phyloP scores from a whole-genome alignment of 352 stramenopile genomes.

The Phytophthora pistaciae region DNA sequence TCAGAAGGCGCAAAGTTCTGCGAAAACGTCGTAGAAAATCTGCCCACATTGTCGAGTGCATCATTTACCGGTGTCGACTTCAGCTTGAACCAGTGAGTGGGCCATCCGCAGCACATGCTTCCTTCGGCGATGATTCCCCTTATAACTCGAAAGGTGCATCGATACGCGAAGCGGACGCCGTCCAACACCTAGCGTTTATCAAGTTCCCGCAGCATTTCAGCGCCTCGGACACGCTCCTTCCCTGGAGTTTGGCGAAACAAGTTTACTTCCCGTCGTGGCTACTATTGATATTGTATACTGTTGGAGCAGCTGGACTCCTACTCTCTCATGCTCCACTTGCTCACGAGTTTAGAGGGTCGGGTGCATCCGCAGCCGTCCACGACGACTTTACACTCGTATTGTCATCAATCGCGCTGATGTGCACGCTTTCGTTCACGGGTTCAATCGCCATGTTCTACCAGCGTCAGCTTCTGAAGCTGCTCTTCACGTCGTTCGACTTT shows the following conservation, averaged over 20 bases:
- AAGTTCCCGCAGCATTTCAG: slow-evolving; percentile 19
- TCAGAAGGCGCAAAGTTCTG: slow-evolving; percentile 26
- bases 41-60: slow-evolving; percentile 30
- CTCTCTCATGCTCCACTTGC: slow-evolving; percentile 7
- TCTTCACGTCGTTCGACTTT: slow-evolving; percentile 50
- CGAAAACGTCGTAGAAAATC: slow-evolving; percentile 2
- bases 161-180: slow-evolving; percentile 8
- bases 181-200: slow-evolving; percentile 36
- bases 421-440: slow-evolving; percentile 19
- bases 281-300: not conserved
- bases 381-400: not conserved
- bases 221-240: slow-evolving; percentile 16
- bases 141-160: slow-evolving; percentile 10
- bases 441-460: slow-evolving; percentile 27
- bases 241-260: slow-evolving; percentile 1
- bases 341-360: slow-evolving; percentile 1
- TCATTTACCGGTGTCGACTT: slow-evolving; percentile 32
- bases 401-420: not conserved
- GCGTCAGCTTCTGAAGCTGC: slow-evolving; percentile 28
- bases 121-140: slow-evolving; percentile 3
- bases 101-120: not conserved
- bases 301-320: slow-evolving; percentile 15
- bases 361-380: not conserved
- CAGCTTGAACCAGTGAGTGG: slow-evolving; percentile 9
- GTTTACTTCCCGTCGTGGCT: slow-evolving; percentile 2